These are phyloP conservation scores for Xylaria sp. DNA, from an alignment of 2,329 filamentous ascomycete species.

Conservation along the genomic window DNA sequence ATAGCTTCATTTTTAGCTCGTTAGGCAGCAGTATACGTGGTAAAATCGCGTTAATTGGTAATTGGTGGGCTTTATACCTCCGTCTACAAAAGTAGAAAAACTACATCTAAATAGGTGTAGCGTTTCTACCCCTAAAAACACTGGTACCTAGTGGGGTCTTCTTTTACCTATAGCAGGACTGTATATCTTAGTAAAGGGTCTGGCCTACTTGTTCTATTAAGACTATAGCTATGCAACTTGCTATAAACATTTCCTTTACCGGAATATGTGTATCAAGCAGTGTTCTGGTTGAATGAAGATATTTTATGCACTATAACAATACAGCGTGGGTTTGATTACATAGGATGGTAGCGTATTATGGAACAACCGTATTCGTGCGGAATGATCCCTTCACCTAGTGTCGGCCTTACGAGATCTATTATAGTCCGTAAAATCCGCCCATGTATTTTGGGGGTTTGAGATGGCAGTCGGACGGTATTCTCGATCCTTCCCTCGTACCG, in stretches of 20 bases:
- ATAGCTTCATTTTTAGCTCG: too few relatives aligned
- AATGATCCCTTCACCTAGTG: constrained; percentile 6
- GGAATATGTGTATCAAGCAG: neutral
- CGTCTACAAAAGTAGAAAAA: too few relatives aligned
- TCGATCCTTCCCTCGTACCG: constrained; percentile 8
- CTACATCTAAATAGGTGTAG: too few relatives aligned
- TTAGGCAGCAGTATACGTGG: too few relatives aligned
- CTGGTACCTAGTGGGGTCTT: too few relatives aligned
- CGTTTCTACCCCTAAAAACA: too few relatives aligned
- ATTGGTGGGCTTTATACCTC: too few relatives aligned
- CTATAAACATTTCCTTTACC: neutral
- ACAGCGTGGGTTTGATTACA: neutral
- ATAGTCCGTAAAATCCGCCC: constrained; percentile 10
- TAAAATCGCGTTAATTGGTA: too few relatives aligned
- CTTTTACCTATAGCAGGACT: too few relatives aligned
- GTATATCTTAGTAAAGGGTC: constrained; percentile 5
- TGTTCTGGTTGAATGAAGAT: neutral
- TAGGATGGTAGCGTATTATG: neutral
- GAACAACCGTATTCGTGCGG: neutral
- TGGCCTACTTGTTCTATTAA: neutral
- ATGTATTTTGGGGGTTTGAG: constrained; percentile 9
- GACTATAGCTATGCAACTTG: neutral
- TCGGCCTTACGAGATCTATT: constrained; percentile 2
- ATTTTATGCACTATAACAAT: neutral
- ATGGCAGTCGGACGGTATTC: constrained; percentile 1